phyloP scores from a whole-genome alignment of 2,329 filamentous ascomycete species.

The Neoarthrinium moseri region DNA sequence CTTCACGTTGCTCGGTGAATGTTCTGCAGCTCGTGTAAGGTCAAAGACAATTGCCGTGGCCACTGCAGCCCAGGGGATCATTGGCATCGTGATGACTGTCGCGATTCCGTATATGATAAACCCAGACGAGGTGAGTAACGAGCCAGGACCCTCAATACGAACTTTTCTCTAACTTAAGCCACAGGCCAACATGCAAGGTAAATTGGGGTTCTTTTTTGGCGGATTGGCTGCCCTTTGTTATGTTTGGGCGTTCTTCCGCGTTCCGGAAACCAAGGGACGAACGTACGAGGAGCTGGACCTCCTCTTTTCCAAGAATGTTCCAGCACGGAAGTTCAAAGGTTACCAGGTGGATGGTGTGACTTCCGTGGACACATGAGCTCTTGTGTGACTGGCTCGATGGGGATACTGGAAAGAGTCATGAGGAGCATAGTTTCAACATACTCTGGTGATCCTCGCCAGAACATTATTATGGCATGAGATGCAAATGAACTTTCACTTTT shows the following conservation, averaged over 20 bases:
- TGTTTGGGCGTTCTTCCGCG: conserved; percentile 33
- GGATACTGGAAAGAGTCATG: too few relatives aligned
- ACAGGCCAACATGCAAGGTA: conserved; percentile 39
- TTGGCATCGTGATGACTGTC: conserved; percentile 41
- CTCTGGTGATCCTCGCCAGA: too few relatives aligned
- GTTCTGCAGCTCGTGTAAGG: conserved; percentile 41
- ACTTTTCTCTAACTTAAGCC: neutral
- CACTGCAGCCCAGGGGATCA: conserved; percentile 38
- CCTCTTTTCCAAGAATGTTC: conserved; percentile 27
- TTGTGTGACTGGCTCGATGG: too few relatives aligned
- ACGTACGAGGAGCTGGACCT: conserved; percentile 31
- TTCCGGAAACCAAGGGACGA: conserved; percentile 29
- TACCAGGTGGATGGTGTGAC: conserved; percentile 22
- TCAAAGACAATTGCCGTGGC: conserved; percentile 44
- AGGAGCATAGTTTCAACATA: too few relatives aligned
- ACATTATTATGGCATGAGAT: too few relatives aligned
- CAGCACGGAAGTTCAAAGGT: conserved; percentile 28
- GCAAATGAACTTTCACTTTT: too few relatives aligned
- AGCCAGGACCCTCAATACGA: too few relatives aligned
- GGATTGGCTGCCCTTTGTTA: conserved; percentile 34
- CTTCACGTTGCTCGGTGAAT: conserved; percentile 56
- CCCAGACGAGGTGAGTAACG: conserved; percentile 27
- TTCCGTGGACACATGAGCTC: too few relatives aligned
- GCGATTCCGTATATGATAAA: conserved; percentile 45
- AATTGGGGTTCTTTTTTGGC: conserved; percentile 39